phyloP scores from a whole-genome alignment of 1,284 basidiomycete species.

The Puccinia hordei region DNA sequence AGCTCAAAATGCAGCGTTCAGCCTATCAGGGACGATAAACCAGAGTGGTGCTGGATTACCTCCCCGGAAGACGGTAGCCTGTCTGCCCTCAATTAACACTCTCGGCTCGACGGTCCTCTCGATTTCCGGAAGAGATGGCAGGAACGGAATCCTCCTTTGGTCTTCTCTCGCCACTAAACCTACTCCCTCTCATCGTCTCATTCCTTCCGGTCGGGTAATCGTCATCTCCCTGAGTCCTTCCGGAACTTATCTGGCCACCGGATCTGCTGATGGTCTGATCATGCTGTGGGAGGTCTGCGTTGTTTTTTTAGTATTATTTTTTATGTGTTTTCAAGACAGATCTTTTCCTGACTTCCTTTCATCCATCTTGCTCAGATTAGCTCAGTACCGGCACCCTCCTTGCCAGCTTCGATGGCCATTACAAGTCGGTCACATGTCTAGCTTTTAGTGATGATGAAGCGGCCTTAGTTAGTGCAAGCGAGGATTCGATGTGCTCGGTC shows the following conservation, averaged over 20 bases:
- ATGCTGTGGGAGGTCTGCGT: slow-evolving; percentile 87
- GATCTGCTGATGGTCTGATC: slow-evolving; percentile 81
- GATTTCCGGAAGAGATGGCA: slow-evolving; percentile 31
- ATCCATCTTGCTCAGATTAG: slow-evolving; percentile 62
- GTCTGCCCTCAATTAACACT: slow-evolving; percentile 16
- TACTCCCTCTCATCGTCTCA: slow-evolving; percentile 60
- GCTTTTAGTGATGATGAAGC: slow-evolving; percentile 79
- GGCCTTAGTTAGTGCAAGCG: slow-evolving; percentile 79
- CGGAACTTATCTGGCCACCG: slow-evolving; percentile 79
- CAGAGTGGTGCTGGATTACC: background rate
- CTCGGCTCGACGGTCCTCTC: slow-evolving; percentile 42
- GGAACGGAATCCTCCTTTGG: slow-evolving; percentile 35
- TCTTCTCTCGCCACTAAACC: slow-evolving; percentile 28
- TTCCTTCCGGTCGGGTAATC: slow-evolving; percentile 82
- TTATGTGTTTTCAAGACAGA: slow-evolving; percentile 18
- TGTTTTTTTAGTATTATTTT: slow-evolving; percentile 1
- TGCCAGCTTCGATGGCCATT: slow-evolving; percentile 91
- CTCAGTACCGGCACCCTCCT: slow-evolving; percentile 83
- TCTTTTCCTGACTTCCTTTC: background rate
- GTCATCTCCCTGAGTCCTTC: slow-evolving; percentile 74
- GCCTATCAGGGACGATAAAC: background rate
- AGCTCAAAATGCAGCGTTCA: slow-evolving; percentile 7
- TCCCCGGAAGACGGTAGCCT: slow-evolving; percentile 29
- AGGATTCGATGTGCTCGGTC: slow-evolving; percentile 82
- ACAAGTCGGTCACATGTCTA: slow-evolving; percentile 79